Base-by-base conservation (phyloP, 371 early-diverging fungal genomes). In the Rhizomucor pusillus region DNA sequence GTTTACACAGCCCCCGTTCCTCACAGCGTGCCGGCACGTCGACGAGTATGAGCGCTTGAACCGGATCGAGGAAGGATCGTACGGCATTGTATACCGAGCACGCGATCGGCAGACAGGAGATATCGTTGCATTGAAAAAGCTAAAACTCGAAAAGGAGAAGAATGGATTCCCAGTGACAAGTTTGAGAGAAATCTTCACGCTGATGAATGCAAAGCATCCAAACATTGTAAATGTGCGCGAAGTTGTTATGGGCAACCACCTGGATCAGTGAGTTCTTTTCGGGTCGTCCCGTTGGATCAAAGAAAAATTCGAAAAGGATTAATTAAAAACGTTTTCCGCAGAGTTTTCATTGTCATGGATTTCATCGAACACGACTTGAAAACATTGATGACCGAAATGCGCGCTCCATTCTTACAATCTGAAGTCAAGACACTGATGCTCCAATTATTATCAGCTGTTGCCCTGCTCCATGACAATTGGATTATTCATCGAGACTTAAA, bases 51-150 rank as follows among this genome's bases (percentile, higher is more conserved):
- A 95, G 59, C 89, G 90, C 44, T 79, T 98, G 19, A 96, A 97
- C 76, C 82, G 90, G 58, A 99, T 99, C 60, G 98, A 94, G 50
- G 99, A 99, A 70, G 99, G 99, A 16, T 89, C 99, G 0, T 99
- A 99, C 71, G 99, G 99, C 12, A 86, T 99, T 19, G 99, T 99
- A 4, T 99, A 95, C 73, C 89, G 97, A 6, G 99, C 99, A 0
- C 82, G 88, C 25, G 95, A 99, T 66, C 79, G 88, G 48, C 62
- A 75, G 7, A 97, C 97, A 3, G 91, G 91, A 18, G 94, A 93
- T 52, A 92, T 98, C 7, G 98, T 99, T 1, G 99, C 99, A 0
- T 78, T 99, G 7, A 99, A 99, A 75, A 94, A 94, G 63, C 79
- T 99, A n/a, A 93, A 97, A 61, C 82, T 98, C 12, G 92, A 93